Percentiles rank a stretch among this genome's conserved stretches.
These are phyloP conservation scores for Populus davidiana DNA, from an alignment of 345 rosid genomes.

Conservation along the genomic window DNA sequence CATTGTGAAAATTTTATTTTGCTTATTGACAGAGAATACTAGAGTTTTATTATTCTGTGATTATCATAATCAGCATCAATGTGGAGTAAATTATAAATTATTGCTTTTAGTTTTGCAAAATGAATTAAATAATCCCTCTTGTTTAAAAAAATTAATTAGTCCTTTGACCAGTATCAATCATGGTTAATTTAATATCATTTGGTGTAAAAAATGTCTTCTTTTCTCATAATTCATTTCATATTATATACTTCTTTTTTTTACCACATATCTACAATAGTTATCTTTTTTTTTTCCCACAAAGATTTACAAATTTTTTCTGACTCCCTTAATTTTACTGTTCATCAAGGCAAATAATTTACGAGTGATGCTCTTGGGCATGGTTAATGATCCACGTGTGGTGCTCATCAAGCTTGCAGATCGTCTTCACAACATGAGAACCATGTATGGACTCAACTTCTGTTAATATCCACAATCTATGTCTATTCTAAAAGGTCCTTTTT, in stretches of 20 bases:
- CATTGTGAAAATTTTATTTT: background rate
- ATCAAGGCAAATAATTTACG: conserved; percentile 56
- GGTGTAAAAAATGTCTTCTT: no score
- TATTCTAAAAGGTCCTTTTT: background rate
- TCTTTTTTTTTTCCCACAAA: background rate
- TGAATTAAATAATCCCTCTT: no score
- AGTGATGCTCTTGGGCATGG: conserved; percentile 78
- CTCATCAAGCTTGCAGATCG: conserved; percentile 83
- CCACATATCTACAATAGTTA: background rate
- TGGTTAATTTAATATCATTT: no score
- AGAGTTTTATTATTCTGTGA: no score
- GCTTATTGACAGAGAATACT: no score
- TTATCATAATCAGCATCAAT: no score
- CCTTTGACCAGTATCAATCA: no score
- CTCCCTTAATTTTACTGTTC: conserved; percentile 8
- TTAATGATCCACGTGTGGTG: conserved; percentile 76
- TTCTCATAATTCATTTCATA: no score
- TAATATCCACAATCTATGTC: background rate
- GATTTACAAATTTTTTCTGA: background rate
- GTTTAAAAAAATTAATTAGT: no score
- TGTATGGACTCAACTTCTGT: conserved; percentile 37
- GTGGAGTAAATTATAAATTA: no score
- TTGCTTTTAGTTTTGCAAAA: no score
- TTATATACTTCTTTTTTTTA: no score
- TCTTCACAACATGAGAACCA: conserved; percentile 83